Conservation (phyloP, 768 basidiomycete species). For the Nidularia sp. region DNA sequence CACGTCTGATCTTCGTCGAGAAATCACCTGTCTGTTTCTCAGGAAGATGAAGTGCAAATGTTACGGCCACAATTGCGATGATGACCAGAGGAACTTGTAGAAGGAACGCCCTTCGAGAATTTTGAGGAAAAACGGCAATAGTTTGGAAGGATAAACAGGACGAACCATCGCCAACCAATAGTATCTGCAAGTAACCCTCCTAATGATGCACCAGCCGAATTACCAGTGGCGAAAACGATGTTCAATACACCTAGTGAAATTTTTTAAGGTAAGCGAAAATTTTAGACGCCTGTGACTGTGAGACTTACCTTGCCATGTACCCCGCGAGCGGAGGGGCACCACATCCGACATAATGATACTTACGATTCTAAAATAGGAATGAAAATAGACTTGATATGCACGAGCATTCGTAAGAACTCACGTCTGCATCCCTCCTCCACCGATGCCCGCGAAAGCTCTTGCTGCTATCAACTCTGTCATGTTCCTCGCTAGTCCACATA, state of each 20-base stretch:
- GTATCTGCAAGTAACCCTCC: slow-evolving; percentile 61
- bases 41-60: slow-evolving; percentile 51
- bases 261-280: background rate
- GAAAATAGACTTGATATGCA: background rate
- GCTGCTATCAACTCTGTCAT: slow-evolving; percentile 51
- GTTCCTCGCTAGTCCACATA: slow-evolving; percentile 49
- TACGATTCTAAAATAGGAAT: slow-evolving; percentile 34
- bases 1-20: slow-evolving; percentile 46
- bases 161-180: slow-evolving; percentile 65
- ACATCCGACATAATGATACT: slow-evolving; percentile 67
- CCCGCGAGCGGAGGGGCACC: slow-evolving; percentile 55
- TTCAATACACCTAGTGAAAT: slow-evolving; percentile 44
- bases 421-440: slow-evolving; percentile 64
- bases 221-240: slow-evolving; percentile 55
- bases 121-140: background rate
- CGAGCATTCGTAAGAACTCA: slow-evolving; percentile 19
- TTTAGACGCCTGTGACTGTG: background rate
- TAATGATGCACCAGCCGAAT: slow-evolving; percentile 55
- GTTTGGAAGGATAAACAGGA: background rate
- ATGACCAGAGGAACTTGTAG: slow-evolving; percentile 55
- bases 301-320: slow-evolving; percentile 62
- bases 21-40: slow-evolving; percentile 34
- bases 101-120: slow-evolving; percentile 48
- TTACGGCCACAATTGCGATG: slow-evolving; percentile 50
- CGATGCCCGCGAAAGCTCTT: slow-evolving; percentile 54